These are phyloP conservation scores for Bauhinia variegata DNA, from an alignment of 306 rosid species.

Conservation along the genomic window DNA sequence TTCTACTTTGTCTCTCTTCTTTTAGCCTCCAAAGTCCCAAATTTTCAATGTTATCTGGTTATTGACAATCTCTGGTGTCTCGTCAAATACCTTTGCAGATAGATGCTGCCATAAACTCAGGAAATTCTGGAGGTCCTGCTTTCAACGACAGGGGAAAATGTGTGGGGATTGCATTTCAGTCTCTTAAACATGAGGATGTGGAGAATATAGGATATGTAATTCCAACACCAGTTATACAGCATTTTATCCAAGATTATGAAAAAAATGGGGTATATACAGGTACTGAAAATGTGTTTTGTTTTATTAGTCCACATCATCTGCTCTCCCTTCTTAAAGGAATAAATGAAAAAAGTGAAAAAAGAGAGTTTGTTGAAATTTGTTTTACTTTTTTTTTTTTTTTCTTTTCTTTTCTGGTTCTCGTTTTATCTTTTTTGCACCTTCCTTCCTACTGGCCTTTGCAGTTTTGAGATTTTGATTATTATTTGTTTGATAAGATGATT, in stretches of 20 bases:
- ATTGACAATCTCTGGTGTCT: conserved; percentile 19
- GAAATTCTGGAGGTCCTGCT: conserved; percentile 83
- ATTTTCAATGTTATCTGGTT: neutral
- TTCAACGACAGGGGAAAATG: conserved; percentile 71
- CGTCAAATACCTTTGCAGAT: conserved; percentile 46
- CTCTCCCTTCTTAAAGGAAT: neutral
- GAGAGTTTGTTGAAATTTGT: conserved; percentile 10
- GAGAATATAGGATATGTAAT: conserved; percentile 81
- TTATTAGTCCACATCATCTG: neutral
- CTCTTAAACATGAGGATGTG: conserved; percentile 72
- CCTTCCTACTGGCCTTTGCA: conserved; percentile 8
- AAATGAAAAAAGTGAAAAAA: neutral
- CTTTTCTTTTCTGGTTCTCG: neutral
- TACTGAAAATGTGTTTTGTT: conserved; percentile 19
- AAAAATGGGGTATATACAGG: conserved; percentile 77
- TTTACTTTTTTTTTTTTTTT: no score
- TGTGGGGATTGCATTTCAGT: conserved; percentile 78
- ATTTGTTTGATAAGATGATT: conserved; percentile 6
- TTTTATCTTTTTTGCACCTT: conserved; percentile 1
- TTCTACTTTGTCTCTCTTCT: conserved; percentile 18
- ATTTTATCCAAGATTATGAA: conserved; percentile 70
- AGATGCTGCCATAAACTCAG: conserved; percentile 79
- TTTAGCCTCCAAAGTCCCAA: neutral
- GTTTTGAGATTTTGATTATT: conserved; percentile 12
- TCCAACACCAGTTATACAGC: conserved; percentile 73